phyloP scores from a whole-genome alignment of 1,284 basidiomycete species.

The Phylloporus gajari region DNA sequence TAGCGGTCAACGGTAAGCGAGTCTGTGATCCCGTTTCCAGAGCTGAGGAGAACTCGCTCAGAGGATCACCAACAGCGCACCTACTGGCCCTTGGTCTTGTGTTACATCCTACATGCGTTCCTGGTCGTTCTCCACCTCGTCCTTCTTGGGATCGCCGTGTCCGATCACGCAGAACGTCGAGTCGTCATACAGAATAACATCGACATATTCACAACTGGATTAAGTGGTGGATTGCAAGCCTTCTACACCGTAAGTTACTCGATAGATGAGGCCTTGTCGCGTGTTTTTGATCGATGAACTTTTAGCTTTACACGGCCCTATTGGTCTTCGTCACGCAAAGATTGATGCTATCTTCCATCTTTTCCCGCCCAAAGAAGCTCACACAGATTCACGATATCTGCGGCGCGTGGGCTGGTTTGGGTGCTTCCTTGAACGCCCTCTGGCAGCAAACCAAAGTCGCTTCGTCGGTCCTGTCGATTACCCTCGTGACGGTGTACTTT shows the following conservation, averaged over 20 bases:
- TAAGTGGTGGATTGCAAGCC: neutral
- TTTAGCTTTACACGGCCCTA: neutral
- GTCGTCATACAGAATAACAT: neutral
- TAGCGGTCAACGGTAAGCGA: neutral
- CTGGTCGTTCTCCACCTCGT: neutral
- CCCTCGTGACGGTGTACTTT: constrained; percentile 4
- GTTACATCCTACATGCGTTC: neutral
- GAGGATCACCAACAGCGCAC: neutral
- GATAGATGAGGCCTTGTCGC: neutral
- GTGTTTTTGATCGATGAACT: neutral
- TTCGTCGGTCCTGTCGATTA: neutral
- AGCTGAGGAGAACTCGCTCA: neutral
- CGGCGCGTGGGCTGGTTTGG: neutral
- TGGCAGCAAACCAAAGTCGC: constrained; percentile 12
- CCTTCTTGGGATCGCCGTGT: neutral
- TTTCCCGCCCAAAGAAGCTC: neutral
- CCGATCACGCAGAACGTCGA: neutral
- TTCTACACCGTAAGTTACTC: constrained; percentile 4
- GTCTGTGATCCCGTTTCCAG: neutral
- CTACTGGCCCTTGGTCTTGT: neutral
- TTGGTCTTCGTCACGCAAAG: constrained; percentile 5
- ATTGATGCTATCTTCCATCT: neutral
- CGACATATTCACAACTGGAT: neutral
- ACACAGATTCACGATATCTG: constrained; percentile 1
- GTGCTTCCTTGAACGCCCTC: neutral